phyloP scores from a whole-genome alignment of 129 eudicot species.

The Centaurea solstitialis region DNA sequence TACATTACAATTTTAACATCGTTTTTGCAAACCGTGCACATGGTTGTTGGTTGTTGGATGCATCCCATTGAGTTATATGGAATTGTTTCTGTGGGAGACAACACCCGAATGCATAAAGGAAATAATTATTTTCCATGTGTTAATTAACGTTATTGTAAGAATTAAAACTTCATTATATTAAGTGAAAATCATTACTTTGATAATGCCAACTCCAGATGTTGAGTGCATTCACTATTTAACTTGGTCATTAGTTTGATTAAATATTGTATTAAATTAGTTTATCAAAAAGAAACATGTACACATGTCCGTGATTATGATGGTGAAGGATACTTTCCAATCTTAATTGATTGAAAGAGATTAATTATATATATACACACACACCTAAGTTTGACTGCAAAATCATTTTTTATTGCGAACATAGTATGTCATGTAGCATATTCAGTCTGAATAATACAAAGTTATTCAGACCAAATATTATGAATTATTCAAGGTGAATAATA shows the following conservation, averaged over 20 bases:
- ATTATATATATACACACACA: neutral
- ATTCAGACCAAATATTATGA: too few relatives aligned
- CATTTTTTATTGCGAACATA: too few relatives aligned
- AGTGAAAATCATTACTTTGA: slow-evolving; percentile 12
- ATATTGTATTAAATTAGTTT: slow-evolving; percentile 1
- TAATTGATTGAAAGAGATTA: slow-evolving; percentile 14
- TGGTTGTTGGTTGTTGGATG: neutral
- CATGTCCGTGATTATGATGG: slow-evolving; percentile 7
- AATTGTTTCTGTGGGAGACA: neutral
- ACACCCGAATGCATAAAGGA: neutral
- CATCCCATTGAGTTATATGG: neutral
- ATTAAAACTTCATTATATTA: neutral
- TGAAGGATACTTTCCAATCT: slow-evolving; percentile 22
- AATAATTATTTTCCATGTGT: neutral
- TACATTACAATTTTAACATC: neutral
- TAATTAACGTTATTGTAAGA: neutral
- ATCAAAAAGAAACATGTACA: slow-evolving; percentile 2
- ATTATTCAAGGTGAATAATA: too few relatives aligned
- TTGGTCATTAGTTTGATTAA: neutral
- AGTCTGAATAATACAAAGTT: too few relatives aligned
- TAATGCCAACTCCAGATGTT: slow-evolving; percentile 14
- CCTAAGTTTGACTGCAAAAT: too few relatives aligned
- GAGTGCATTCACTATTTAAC: slow-evolving; percentile 10
- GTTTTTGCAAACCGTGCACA: neutral
- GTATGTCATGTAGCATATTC: too few relatives aligned